Evolutionary conservation across 768 basidiomycete genomes (phyloP), one percentile per base, ranked within the genome.

Genomic region (Dioszegia hungarica): DNA sequence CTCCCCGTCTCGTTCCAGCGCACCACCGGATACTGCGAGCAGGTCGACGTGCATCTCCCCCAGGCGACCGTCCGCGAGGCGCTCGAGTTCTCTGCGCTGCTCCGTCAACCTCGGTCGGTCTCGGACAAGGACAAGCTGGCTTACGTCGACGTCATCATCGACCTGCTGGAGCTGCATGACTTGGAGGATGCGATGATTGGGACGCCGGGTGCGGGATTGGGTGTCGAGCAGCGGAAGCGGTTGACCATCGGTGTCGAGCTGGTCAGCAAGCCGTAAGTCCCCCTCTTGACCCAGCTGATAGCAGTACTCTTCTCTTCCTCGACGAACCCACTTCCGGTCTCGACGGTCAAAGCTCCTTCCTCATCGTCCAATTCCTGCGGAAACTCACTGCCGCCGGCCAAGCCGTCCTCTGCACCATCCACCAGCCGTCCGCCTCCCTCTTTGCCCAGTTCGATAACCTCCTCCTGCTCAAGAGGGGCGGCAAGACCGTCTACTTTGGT

Each of bases 271-370:
- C 72, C 72, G 63, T 66, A 37, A 61, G 63, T 60, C 12, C 2
- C 9, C 17, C 28, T 27, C 40, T 41, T 20, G 36, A 39, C 36
- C 48, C 45, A 6, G 60, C 29, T 61, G 37, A 56, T 27, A 10
- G 5, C 44, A 65, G 63, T 9, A 56, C 63, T 12, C 79, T 93
- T 0, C 80, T 92, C n/a, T 92, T 93, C 79, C 77, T 90, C 43
- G 90, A 92, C 65, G 89, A 92, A 70, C 90, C 90, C 0, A 92
- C 90, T 0, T 86, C 88, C 24, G 89, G 90, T 20, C 79, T 91
- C 19, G 75, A 77, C 43, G 70, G 70, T 4, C 76, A 76, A 43
- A 61, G 62, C 40, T 67, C 66, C 14, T 67, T 50, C 63, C 50
- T 64, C 12, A 87, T 90, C 60, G 79, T 75, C 27, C 57, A 61